Base-by-base conservation (phyloP, 306 rosid genomes). In the Quercus variabilis region DNA sequence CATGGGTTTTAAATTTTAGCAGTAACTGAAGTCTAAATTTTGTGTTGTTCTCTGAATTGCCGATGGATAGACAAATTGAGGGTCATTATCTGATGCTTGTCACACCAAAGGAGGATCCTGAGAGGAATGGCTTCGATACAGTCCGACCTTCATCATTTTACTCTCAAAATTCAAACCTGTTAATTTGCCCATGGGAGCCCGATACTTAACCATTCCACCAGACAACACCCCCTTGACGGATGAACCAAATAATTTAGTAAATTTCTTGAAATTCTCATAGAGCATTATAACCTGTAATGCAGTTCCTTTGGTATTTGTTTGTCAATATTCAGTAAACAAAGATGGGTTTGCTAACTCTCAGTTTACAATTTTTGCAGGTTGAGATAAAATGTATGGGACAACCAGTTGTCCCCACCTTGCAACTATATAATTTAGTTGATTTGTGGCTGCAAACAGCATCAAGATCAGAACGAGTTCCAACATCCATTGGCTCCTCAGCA, bases 311-410 rank as follows among this genome's bases (percentile, higher is more conserved):
- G 33, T 33, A 46, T 26, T 59, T 20, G 38, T 63, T 46, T 25
- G 19, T 76, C 33, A 25, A 69, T 58, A 67, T 67, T 67, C 23
- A 51, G 41, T 38, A 26, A 57, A 63, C 28, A 75, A 38, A 71
- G 74, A 79, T 5, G 3, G 26, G 9, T 46, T 31, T 55, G 43
- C 21, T 81, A 76, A 82, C 55, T 28, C 35, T 25, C 6, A 1
- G 62, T 63, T 23, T 5, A 25, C 18, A 7, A 7, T 64, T 49
- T 62, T 77, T 87, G 77, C 87, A 96, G 99, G 91, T 96, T 69
- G 99, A 93, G 86, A 91, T 96, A 20, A 93, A 86, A 86, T 93
- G 98, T 20, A 87, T 93, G 94, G 99, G 99, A 71, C 97, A 93
- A 59, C 84, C 96, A 30, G 94, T 96, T 79, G 89, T 83, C 31